phyloP scores from a whole-genome alignment of 441 rosid genomes.

The Populus tomentosa region DNA sequence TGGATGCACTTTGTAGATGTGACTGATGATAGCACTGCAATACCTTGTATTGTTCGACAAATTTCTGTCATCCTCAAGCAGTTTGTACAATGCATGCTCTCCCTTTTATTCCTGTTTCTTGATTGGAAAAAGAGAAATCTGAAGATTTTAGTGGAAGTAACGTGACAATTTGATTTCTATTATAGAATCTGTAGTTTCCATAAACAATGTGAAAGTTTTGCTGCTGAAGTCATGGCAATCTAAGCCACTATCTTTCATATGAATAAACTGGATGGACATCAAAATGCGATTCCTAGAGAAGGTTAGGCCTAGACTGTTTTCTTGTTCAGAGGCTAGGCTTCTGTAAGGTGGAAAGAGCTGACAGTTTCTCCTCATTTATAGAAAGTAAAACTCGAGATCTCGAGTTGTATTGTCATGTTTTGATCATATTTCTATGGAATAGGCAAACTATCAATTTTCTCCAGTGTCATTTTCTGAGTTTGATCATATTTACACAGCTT shows the following conservation, averaged over 20 bases:
- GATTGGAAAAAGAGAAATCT: background rate
- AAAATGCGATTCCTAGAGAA: background rate
- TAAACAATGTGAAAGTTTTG: background rate
- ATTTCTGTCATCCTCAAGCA: background rate
- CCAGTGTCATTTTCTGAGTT: background rate
- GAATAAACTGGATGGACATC: background rate
- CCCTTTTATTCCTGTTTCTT: background rate
- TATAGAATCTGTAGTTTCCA: background rate
- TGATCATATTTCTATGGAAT: no score
- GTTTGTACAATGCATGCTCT: background rate
- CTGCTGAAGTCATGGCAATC: background rate
- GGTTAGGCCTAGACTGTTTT: background rate
- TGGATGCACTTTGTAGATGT: no score
- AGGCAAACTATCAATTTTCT: no score
- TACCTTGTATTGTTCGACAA: background rate
- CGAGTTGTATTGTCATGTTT: no score
- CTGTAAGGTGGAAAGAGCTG: background rate
- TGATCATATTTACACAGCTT: background rate
- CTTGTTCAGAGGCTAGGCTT: background rate
- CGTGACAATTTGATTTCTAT: background rate
- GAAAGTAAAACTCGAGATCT: no score
- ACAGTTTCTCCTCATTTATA: background rate
- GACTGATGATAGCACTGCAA: background rate
- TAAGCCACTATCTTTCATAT: background rate
- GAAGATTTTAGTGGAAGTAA: background rate